phyloP scores from a whole-genome alignment of 2,329 filamentous ascomycete genomes.

The Hypoxylon sp. region DNA sequence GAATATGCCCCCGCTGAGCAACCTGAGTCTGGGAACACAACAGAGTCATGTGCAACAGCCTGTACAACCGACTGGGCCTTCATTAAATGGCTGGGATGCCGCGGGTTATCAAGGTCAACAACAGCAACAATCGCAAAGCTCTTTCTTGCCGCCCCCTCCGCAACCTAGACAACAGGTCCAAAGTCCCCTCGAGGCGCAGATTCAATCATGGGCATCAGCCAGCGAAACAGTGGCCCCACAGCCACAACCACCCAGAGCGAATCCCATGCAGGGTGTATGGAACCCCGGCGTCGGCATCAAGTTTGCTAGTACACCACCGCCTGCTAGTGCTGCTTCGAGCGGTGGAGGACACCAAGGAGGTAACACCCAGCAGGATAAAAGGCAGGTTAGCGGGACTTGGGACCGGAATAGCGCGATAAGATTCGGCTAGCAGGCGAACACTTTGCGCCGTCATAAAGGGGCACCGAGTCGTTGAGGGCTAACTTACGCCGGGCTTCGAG shows the following conservation, averaged over 20 bases:
- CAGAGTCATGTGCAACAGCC: conserved; percentile 30
- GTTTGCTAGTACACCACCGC: conserved; percentile 69
- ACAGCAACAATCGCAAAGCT: conserved; percentile 43
- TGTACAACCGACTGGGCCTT: conserved; percentile 12
- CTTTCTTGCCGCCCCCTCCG: conserved; percentile 27
- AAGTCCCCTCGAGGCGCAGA: conserved; percentile 63
- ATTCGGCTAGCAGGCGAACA: conserved; percentile 59
- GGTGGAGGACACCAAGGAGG: conserved; percentile 34
- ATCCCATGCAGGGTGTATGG: conserved; percentile 74
- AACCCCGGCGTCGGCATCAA: conserved; percentile 85
- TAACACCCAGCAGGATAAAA: conserved; percentile 49
- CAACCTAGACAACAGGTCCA: conserved; percentile 45
- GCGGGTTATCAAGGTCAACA: conserved; percentile 29
- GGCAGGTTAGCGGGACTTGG: conserved; percentile 65
- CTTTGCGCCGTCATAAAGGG: conserved; percentile 37
- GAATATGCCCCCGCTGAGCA: conserved; percentile 53
- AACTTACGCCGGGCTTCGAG: not conserved
- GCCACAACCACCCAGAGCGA: conserved; percentile 58
- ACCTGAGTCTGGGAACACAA: conserved; percentile 48
- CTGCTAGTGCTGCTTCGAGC: not conserved
- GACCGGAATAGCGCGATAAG: conserved; percentile 71
- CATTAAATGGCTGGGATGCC: conserved; percentile 21
- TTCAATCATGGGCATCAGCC: conserved; percentile 69
- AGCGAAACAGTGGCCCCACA: conserved; percentile 67
- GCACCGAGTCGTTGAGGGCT: not conserved